Base-by-base conservation (phyloP, 352 stramenopile genomes). In the Pythium diclinum region DNA sequence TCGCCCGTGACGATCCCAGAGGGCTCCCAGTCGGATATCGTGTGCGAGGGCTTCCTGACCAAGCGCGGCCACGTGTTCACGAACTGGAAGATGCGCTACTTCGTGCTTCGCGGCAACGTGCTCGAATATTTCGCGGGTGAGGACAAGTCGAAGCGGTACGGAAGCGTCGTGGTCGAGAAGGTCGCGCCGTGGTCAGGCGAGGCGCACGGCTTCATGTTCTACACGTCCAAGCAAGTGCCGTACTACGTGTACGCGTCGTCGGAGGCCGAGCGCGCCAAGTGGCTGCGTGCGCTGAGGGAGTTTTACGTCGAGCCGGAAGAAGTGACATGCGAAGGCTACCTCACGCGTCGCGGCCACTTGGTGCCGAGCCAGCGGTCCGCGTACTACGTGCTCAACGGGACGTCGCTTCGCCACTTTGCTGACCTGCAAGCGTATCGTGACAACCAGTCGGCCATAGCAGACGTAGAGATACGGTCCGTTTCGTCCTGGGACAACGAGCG, bases 61-160 rank as follows among this genome's bases (percentile, higher is more conserved):
- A 96, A 96, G 72, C 78, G 86, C 55, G 88, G 88, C 32, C 88
- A 96, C 71, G 77, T 94, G 69, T 93, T 94, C 53, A 96, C 86
- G 28, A 96, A 92, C 72, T 96, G 88, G 88, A 96, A 95, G 72
- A 96, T 87, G 61, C 83, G 88, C 23, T 96, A 94, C 73, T 96
- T 96, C 65, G 89, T 90, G 34, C 67, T 96, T 44, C 77, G 85
- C 21, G 81, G 83, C 10, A 89, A 94, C 33, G 79, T 92, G 53
- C 70, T 95, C 49, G 87, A 94, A 61, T 95, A 95, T 63, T 95
- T 92, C 47, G 78, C 84, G 2, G 77, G 81, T 42, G 87, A 94
- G 65, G 85, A 92, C 60, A 95, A 94, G 71, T 75, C 68, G 36
- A 94, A 94, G 67, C 85, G 86, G 46, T 92, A 94, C 52, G 87